Percentiles rank a stretch among this genome's conserved stretches.
Evolutionary conservation across 169 alveolate species (phyloP).

Genomic region (Plasmodium chabaudi): DNA sequence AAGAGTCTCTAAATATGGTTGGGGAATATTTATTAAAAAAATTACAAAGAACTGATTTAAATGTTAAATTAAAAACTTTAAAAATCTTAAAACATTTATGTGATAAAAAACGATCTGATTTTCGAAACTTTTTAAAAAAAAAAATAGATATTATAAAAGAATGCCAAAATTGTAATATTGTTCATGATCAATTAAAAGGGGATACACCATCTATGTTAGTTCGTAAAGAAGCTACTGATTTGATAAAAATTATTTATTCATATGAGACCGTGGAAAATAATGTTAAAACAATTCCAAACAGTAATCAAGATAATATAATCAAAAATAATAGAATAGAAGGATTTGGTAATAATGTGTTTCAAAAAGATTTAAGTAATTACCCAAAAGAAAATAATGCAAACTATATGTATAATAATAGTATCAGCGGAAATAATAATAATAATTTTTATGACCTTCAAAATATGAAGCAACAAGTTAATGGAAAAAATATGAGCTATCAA

Average conservation of each 20-base stretch:
- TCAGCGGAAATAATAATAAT: neutral
- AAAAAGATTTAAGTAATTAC: neutral
- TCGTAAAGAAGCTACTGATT: conserved; percentile 68
- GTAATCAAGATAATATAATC: conserved; percentile 21
- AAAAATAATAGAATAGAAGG: conserved; percentile 72
- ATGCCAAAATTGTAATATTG: conserved; percentile 60
- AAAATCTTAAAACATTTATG: conserved; percentile 83
- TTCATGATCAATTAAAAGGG: conserved; percentile 63
- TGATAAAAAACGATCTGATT: conserved; percentile 69
- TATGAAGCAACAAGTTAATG: neutral
- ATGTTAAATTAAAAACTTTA: conserved; percentile 81
- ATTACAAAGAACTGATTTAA: conserved; percentile 80
- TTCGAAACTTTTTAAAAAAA: conserved; percentile 56
- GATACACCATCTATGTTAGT: conserved; percentile 72
- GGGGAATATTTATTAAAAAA: conserved; percentile 82
- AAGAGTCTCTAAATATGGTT: conserved; percentile 71
- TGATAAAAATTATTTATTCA: conserved; percentile 41
- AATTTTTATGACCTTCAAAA: neutral
- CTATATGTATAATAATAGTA: too few relatives aligned
- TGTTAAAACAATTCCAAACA: conserved; percentile 16
- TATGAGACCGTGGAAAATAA: conserved; percentile 33
- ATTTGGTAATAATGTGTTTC: conserved; percentile 42
- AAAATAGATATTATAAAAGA: conserved; percentile 55
- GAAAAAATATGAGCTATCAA: neutral
- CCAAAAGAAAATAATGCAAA: neutral